Conservation (phyloP, 192 early-diverging fungal genomes). For the Geranomyces variabilis region DNA sequence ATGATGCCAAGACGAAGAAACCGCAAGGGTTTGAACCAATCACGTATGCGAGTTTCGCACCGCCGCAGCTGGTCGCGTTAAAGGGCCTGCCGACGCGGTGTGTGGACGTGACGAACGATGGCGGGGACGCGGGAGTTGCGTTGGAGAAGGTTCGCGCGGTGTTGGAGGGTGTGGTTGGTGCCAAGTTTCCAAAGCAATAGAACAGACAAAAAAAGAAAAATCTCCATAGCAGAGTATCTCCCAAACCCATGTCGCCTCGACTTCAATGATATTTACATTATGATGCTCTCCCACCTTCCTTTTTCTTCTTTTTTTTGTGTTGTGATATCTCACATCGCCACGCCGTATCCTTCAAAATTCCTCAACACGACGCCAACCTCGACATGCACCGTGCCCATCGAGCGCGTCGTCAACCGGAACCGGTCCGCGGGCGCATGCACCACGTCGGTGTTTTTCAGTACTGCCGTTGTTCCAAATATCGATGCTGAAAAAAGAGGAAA, state of each 20-base stretch:
- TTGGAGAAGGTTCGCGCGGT: constrained; percentile 25
- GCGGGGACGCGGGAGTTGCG: constrained; percentile 38
- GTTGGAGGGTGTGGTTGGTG: constrained; percentile 32
- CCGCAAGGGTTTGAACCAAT: constrained; percentile 33
- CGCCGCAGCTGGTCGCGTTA: constrained; percentile 46
- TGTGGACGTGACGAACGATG: constrained; percentile 39
- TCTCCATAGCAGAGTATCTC: background rate
- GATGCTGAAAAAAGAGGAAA: constrained; percentile 37
- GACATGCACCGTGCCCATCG: constrained; percentile 62
- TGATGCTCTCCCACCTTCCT: background rate
- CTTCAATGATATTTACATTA: background rate
- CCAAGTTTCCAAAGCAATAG: constrained; percentile 15
- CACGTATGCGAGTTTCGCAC: constrained; percentile 57
- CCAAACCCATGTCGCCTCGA: too few relatives aligned
- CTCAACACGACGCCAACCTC: constrained; percentile 47
- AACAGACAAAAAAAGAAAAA: constrained; percentile 8
- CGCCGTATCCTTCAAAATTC: constrained; percentile 54
- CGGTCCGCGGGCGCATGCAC: constrained; percentile 55
- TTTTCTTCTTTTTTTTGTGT: background rate
- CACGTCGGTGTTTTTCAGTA: constrained; percentile 50
- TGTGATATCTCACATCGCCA: too few relatives aligned
- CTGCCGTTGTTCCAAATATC: constrained; percentile 54
- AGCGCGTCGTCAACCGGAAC: constrained; percentile 50
- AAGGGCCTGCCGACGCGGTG: constrained; percentile 53
- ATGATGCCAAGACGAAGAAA: constrained; percentile 16